Percentiles rank a stretch among this genome's conserved stretches.
Evolutionary conservation across 192 early-diverging fungal species (phyloP).

Genomic region (Gorgonomyces haynaldii): DNA sequence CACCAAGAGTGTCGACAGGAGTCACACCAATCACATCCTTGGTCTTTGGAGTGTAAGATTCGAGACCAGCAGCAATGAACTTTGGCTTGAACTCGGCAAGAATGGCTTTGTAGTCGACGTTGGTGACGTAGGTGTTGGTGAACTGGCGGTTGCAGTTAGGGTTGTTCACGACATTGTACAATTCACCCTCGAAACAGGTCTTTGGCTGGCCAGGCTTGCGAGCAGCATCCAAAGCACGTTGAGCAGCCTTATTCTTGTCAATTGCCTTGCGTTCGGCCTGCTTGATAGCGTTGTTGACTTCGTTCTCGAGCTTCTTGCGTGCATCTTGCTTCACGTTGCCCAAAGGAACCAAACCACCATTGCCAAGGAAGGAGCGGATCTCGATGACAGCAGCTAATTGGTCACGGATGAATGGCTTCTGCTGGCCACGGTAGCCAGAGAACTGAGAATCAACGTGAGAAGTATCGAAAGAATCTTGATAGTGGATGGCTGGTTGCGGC

Average conservation of each 20-base stretch:
- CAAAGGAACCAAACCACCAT: constrained; percentile 17
- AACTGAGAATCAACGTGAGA: constrained; percentile 17
- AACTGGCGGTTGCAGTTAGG: constrained; percentile 19
- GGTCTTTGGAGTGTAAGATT: not conserved
- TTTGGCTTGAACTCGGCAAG: constrained; percentile 9
- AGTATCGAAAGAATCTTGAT: constrained; percentile 20
- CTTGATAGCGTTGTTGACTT: constrained; percentile 20
- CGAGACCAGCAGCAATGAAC: constrained; percentile 15
- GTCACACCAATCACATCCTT: not conserved
- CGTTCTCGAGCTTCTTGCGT: constrained; percentile 13
- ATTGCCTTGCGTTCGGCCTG: constrained; percentile 10
- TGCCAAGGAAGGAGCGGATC: constrained; percentile 14
- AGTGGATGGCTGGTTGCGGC: constrained; percentile 11
- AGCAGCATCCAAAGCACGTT: constrained; percentile 11
- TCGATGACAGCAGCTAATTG: constrained; percentile 9
- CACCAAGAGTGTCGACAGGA: not conserved
- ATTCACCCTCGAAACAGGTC: constrained; percentile 9
- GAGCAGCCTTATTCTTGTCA: constrained; percentile 18
- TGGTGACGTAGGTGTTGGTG: constrained; percentile 24
- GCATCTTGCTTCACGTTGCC: constrained; percentile 2
- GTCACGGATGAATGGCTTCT: constrained; percentile 10
- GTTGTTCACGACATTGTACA: constrained; percentile 19
- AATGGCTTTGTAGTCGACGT: constrained; percentile 17
- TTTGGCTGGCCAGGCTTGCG: not conserved
- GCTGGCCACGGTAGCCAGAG: constrained; percentile 21